Conservation (phyloP, 345 rosid species). For the Salix caprea region DNA sequence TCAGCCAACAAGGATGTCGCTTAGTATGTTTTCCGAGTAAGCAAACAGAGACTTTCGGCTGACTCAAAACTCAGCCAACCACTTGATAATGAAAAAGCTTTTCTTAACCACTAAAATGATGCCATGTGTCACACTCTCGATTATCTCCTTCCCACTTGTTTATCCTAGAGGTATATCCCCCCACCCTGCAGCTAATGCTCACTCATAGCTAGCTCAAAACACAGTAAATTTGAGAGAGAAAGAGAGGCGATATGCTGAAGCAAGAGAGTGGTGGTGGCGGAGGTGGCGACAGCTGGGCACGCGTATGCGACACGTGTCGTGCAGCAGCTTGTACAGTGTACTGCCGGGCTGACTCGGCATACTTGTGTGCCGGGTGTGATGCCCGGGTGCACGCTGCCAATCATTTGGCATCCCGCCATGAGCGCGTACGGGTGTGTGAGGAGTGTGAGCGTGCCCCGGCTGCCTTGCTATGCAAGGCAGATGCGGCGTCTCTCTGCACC, state of each 20-base stretch:
- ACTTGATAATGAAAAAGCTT: conserved; percentile 46
- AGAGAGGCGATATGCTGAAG: conserved; percentile 49
- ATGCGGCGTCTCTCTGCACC: conserved; percentile 77
- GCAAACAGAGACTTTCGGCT: no score
- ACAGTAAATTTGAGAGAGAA: background rate
- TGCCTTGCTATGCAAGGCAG: conserved; percentile 84
- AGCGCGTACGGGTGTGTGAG: conserved; percentile 79
- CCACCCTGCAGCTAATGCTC: background rate
- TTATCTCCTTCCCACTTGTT: conserved; percentile 31
- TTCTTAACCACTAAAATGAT: conserved; percentile 32
- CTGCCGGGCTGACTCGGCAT: conserved; percentile 77
- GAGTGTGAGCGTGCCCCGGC: conserved; percentile 85
- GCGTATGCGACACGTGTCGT: conserved; percentile 66
- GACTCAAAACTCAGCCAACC: conserved; percentile 39
- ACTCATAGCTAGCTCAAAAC: background rate
- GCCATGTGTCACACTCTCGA: conserved; percentile 43
- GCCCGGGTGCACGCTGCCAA: conserved; percentile 70
- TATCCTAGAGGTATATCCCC: conserved; percentile 22
- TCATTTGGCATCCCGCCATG: conserved; percentile 79
- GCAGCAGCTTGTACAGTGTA: conserved; percentile 75
- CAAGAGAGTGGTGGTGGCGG: conserved; percentile 36
- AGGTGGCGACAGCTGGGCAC: conserved; percentile 47
- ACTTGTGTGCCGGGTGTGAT: conserved; percentile 65
- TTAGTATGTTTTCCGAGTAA: no score
- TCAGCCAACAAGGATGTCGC: no score